phyloP scores from a whole-genome alignment of 805 yeast genomes.

The Candida loeiensis region DNA sequence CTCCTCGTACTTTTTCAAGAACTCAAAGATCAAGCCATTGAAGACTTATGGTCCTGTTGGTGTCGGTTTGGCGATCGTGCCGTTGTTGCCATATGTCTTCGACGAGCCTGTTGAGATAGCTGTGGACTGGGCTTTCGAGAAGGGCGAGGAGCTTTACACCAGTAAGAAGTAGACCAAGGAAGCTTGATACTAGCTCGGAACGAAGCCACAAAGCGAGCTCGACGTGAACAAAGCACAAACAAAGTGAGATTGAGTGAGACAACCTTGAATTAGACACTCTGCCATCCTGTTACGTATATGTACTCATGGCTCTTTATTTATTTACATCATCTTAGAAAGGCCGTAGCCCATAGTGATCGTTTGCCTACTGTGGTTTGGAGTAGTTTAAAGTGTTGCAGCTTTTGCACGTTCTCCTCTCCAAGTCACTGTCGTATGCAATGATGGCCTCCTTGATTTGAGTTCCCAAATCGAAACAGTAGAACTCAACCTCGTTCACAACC shows the following conservation, averaged over 20 bases:
- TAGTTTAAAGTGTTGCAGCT: conserved; percentile 71
- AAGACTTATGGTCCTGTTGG: conserved; percentile 74
- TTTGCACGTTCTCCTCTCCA: conserved; percentile 64
- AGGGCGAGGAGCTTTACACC: conserved; percentile 37
- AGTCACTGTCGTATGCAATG: conserved; percentile 59
- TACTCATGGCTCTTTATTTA: too few relatives aligned
- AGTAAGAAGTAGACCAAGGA: neutral
- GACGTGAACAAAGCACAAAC: too few relatives aligned
- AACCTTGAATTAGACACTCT: neutral
- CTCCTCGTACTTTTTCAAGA: conserved; percentile 59
- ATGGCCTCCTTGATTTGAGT: conserved; percentile 88
- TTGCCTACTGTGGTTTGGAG: conserved; percentile 48
- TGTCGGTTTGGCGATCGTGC: conserved; percentile 74
- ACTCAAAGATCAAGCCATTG: conserved; percentile 44
- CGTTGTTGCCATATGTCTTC: conserved; percentile 70
- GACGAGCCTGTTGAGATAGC: conserved; percentile 80
- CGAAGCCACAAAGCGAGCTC: too few relatives aligned
- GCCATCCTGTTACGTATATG: too few relatives aligned
- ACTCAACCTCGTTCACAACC: conserved; percentile 63
- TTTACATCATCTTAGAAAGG: too few relatives aligned
- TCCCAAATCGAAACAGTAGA: conserved; percentile 79
- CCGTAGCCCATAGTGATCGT: too few relatives aligned
- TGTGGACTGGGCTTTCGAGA: conserved; percentile 58
- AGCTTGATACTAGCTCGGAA: neutral
- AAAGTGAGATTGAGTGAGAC: too few relatives aligned